Conservation (phyloP, 108 stramenopile species). For the Cyclotella sp. region DNA sequence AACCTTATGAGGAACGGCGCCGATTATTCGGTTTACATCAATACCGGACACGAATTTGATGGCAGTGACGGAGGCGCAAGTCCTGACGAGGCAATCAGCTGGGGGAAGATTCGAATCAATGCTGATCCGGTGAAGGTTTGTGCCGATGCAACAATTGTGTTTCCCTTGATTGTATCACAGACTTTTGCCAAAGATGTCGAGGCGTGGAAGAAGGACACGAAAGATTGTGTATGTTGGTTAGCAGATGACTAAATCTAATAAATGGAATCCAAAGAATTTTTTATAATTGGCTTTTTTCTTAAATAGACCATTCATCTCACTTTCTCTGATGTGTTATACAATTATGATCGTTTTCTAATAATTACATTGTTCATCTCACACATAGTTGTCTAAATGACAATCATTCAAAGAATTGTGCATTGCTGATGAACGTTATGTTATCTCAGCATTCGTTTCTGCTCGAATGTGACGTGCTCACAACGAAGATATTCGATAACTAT, state of each 20-base stretch:
- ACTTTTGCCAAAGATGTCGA: conserved; percentile 97
- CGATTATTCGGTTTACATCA: conserved; percentile 98
- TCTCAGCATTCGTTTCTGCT: too few relatives aligned
- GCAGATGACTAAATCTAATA: conserved; percentile 41
- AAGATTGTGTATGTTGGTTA: conserved; percentile 74
- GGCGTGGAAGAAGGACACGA: conserved; percentile 70
- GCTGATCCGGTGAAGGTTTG: conserved; percentile 96
- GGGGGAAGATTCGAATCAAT: conserved; percentile 97
- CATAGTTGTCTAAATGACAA: too few relatives aligned
- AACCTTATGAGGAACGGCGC: conserved; percentile 99
- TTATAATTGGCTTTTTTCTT: background rate
- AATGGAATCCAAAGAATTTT: background rate
- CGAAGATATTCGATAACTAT: too few relatives aligned
- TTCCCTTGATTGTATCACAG: conserved; percentile 96
- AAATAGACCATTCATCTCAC: background rate
- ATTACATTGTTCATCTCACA: too few relatives aligned
- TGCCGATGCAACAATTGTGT: conserved; percentile 95
- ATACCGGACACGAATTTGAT: conserved; percentile 98
- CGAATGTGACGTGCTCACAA: too few relatives aligned
- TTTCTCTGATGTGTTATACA: too few relatives aligned
- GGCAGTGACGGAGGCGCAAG: conserved; percentile 97
- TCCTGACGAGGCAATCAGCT: conserved; percentile 97
- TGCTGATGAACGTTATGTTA: too few relatives aligned
- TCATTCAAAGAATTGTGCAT: too few relatives aligned
- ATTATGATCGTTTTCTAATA: too few relatives aligned